Percentiles rank a stretch among this genome's conserved stretches.
Conservation (phyloP, 495 filamentous ascomycete genomes). For the Aspergillus carlsbadensis region DNA sequence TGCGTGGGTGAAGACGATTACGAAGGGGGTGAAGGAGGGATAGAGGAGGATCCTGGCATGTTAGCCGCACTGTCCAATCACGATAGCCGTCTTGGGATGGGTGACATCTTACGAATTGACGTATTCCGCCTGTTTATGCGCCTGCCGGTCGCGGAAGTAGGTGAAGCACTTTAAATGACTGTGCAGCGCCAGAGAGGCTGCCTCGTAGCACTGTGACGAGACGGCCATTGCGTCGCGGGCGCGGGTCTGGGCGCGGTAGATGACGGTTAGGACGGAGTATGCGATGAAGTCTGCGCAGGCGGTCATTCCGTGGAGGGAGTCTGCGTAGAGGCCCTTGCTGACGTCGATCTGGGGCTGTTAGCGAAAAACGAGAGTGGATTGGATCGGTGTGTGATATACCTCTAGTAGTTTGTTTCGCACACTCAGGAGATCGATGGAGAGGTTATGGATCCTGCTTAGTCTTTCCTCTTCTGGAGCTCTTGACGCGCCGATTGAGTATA, state of each 20-base stretch:
- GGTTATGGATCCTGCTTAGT: constrained; percentile 9
- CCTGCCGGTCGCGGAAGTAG: constrained; percentile 24
- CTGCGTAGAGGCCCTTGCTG: constrained; percentile 23
- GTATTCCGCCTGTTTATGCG: constrained; percentile 30
- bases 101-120: constrained; percentile 27
- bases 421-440: constrained; percentile 22
- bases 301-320: constrained; percentile 29
- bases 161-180: constrained; percentile 26
- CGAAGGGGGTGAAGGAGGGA: constrained; percentile 27
- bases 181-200: constrained; percentile 21
- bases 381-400: neutral
- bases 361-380: neutral
- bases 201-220: constrained; percentile 23
- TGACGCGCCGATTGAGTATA: constrained; percentile 21
- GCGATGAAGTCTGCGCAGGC: constrained; percentile 31
- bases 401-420: constrained; percentile 22
- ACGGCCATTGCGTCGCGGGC: constrained; percentile 24
- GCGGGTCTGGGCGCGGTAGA: constrained; percentile 27
- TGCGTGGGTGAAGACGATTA: constrained; percentile 30
- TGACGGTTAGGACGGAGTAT: constrained; percentile 27
- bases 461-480: constrained; percentile 13
- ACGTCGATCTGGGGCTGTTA: constrained; percentile 22
- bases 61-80: constrained; percentile 2
- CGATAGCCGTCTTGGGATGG: no score
- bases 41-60: constrained; percentile 24